Evolutionary conservation across 2,329 filamentous ascomycete genomes (phyloP).

Genomic region (Aspergillus caelatus): DNA sequence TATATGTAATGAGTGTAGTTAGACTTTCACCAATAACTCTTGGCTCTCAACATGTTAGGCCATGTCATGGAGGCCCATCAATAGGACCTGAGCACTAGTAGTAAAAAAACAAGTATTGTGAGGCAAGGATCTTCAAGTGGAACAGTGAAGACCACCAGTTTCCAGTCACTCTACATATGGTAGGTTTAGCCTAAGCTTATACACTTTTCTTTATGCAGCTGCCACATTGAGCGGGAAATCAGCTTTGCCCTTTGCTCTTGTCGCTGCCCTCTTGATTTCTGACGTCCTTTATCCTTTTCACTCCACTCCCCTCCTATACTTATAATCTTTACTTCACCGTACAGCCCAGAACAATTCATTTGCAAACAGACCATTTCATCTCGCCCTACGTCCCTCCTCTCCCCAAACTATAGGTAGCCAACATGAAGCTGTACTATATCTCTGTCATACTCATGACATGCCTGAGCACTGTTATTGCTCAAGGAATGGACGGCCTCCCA

Average conservation of each 20-base stretch:
- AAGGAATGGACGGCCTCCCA: conserved; percentile 51
- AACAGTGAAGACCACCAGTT: neutral
- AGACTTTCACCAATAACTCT: neutral
- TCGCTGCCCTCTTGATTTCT: neutral
- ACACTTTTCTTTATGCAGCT: neutral
- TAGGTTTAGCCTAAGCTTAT: neutral
- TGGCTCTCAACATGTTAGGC: neutral
- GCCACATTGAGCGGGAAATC: neutral
- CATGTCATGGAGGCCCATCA: too few relatives aligned
- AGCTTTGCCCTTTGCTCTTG: neutral
- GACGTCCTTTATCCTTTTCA: neutral
- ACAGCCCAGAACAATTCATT: neutral
- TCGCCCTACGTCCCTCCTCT: too few relatives aligned
- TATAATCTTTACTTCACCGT: neutral
- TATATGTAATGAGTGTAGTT: neutral
- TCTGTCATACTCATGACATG: conserved; percentile 58
- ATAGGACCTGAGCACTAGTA: too few relatives aligned
- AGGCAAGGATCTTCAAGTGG: neutral
- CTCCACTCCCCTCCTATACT: neutral
- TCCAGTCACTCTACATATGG: neutral
- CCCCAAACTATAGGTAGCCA: conserved; percentile 17
- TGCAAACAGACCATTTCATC: neutral
- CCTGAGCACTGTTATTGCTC: conserved; percentile 51
- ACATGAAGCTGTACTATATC: conserved; percentile 55
- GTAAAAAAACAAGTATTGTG: neutral